Base-by-base conservation (phyloP, 2,329 filamentous ascomycete genomes). In the Talaromyces sp. region DNA sequence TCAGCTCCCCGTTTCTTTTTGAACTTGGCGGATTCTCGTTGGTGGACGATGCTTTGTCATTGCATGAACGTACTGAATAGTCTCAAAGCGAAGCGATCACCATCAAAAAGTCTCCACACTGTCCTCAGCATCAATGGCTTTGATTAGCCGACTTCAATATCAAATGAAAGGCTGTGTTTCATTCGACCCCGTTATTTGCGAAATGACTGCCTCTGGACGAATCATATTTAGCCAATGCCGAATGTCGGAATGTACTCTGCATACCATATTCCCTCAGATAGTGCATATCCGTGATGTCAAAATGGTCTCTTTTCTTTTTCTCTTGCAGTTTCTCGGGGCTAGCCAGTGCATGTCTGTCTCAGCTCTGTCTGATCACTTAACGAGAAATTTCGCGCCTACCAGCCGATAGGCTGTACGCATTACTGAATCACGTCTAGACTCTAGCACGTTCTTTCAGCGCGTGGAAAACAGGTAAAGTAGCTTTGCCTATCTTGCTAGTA, bases 31-130 rank as follows among this genome's bases (percentile, higher is more conserved):
- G 40, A 13, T 22, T 60, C 15, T 34, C 13, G 58, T 45, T 31
- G 58, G 58, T 60, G 17, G 19, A 22, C 10, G 6, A 29, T 49
- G 59, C 45, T 40, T 61, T 40, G 59, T 51, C 59, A 61, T 25
- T 51, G 59, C 59, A 61, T 51, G 22, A 49, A 56, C 5, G 3
- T 11, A 25, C n/a, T 56, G 53, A 56, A 36, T 56, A 25, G n/a
- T 56, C 53, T 38, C 19, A 25, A 25, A 38, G 31, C 29, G 31
- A 36, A 22, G 53, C 29, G 53, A 38, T 38, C 53, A 54, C 31
- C 31, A 36, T 22, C 31, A 38, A 56, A n/a, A n/a, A 54, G n/a
- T 25, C 53, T 56, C 31, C 53, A 56, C 53, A 15, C 27, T 54
- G 11, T 38, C 10, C 31, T 56, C n/a, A 56, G 53, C 53, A 56